Percentiles rank a stretch among this genome's conserved stretches.
Evolutionary conservation across 495 filamentous ascomycete species (phyloP).

Genomic region (Ascobolus immersus): DNA sequence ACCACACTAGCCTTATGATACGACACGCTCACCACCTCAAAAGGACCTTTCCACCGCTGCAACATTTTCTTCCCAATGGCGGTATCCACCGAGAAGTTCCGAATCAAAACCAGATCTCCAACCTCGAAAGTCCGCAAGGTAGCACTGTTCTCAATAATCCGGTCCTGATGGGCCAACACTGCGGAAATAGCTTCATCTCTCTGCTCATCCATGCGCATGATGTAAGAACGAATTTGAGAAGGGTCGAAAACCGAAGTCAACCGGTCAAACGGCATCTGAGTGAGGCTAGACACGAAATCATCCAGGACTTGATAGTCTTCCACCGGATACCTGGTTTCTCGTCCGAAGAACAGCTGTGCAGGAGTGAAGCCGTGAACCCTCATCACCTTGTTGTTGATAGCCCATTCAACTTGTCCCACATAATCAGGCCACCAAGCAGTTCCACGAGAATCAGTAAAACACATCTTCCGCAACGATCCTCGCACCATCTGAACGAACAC

Average conservation of each 20-base stretch:
- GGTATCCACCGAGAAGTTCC: neutral
- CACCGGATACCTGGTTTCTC: neutral
- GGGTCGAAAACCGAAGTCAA: too few species aligned
- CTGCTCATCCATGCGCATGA: too few species aligned
- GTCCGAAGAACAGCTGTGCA: constrained; percentile 1
- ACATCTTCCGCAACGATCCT: neutral
- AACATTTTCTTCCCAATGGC: neutral
- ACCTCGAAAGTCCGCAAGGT: too few species aligned
- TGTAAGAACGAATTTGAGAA: too few species aligned
- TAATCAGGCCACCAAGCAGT: neutral
- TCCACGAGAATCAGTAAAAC: neutral
- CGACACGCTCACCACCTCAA: neutral
- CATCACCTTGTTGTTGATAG: neutral
- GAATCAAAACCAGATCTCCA: neutral
- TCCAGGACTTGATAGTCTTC: too few species aligned
- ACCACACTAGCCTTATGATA: too few species aligned
- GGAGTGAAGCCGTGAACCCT: neutral
- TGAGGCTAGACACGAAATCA: neutral
- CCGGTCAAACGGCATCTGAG: too few species aligned
- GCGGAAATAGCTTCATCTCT: too few species aligned
- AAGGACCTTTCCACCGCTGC: neutral
- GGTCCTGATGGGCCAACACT: too few species aligned
- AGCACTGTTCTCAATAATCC: too few species aligned
- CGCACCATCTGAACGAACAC: neutral
- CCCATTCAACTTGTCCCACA: neutral